phyloP scores from a whole-genome alignment of 164 flowering plant genomes.

The Kalanchoe fedtschenkoi region DNA sequence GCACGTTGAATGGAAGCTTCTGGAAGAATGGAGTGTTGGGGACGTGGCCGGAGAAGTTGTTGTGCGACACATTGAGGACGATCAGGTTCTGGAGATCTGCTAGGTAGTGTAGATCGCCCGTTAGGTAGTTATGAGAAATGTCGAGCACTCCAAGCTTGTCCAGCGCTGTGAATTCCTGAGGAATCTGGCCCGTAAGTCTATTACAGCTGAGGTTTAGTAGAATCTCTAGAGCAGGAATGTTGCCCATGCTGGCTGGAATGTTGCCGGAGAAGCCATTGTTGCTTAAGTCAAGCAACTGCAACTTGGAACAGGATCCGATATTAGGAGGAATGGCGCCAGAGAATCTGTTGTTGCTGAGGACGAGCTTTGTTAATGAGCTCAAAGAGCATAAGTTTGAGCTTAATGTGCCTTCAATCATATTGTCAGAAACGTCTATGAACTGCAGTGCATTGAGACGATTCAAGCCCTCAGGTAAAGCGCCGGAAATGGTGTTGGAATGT shows the following conservation, averaged over 20 bases:
- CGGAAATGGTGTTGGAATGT: constrained; percentile 51
- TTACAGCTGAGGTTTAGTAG: constrained; percentile 69
- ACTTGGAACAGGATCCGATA: constrained; percentile 52
- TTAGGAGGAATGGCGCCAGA: constrained; percentile 53
- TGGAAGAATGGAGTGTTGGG: constrained; percentile 68
- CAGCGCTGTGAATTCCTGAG: constrained; percentile 40
- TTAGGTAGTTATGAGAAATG: constrained; percentile 51
- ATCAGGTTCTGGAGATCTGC: constrained; percentile 58
- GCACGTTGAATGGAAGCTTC: constrained; percentile 48
- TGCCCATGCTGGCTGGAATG: constrained; percentile 51
- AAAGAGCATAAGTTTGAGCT: constrained; percentile 49
- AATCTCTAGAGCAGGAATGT: constrained; percentile 65
- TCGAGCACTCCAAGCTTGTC: constrained; percentile 61
- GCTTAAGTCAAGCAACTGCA: constrained; percentile 63
- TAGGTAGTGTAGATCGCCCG: constrained; percentile 51
- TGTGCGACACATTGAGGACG: constrained; percentile 55
- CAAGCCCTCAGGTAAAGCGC: constrained; percentile 40
- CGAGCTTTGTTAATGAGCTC: constrained; percentile 60
- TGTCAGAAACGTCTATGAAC: constrained; percentile 54
- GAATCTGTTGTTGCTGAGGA: constrained; percentile 40
- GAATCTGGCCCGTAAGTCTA: constrained; percentile 51
- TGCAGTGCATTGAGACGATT: constrained; percentile 41
- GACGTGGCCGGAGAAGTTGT: constrained; percentile 58
- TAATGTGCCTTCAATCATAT: constrained; percentile 40
- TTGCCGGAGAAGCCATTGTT: constrained; percentile 37